These are phyloP conservation scores for Trichoderma afroharzianum DNA, from an alignment of 2,329 filamentous ascomycete species.

Conservation along the genomic window DNA sequence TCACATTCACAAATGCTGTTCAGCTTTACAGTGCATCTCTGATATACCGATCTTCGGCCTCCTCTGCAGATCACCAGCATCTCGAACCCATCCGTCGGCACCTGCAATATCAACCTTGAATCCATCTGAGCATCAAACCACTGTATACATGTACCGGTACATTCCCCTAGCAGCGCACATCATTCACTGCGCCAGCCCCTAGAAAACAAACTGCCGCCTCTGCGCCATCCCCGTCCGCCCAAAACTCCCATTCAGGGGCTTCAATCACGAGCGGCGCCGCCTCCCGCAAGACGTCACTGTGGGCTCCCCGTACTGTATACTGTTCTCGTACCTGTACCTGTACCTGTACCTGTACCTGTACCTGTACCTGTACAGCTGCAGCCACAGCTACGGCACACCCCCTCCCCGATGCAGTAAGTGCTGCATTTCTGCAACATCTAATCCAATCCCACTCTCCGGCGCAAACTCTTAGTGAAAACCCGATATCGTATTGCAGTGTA, in stretches of 20 bases:
- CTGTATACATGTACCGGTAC: neutral
- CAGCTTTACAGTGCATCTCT: neutral
- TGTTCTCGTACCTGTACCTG: neutral
- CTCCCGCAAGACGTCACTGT: neutral
- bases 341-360: neutral
- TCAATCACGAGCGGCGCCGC: neutral
- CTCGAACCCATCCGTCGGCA: neutral
- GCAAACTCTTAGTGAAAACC: neutral
- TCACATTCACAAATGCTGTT: neutral
- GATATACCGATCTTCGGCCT: neutral
- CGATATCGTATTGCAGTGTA: too few species aligned
- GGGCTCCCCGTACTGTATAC: neutral
- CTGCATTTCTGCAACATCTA: neutral
- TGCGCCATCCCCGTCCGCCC: neutral
- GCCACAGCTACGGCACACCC: neutral
- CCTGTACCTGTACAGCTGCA: neutral
- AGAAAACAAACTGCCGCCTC: neutral
- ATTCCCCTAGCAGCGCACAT: neutral
- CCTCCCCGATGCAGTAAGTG: neutral
- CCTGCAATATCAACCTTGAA: neutral
- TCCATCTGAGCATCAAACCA: neutral
- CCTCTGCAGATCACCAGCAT: neutral
- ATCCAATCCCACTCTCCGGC: neutral
- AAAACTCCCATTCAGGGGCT: slow-evolving; percentile 4
- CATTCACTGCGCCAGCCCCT: neutral